Percentiles rank a stretch among this genome's conserved stretches.
Conservation (phyloP, 768 basidiomycete species). For the Clathrus columnatus region DNA sequence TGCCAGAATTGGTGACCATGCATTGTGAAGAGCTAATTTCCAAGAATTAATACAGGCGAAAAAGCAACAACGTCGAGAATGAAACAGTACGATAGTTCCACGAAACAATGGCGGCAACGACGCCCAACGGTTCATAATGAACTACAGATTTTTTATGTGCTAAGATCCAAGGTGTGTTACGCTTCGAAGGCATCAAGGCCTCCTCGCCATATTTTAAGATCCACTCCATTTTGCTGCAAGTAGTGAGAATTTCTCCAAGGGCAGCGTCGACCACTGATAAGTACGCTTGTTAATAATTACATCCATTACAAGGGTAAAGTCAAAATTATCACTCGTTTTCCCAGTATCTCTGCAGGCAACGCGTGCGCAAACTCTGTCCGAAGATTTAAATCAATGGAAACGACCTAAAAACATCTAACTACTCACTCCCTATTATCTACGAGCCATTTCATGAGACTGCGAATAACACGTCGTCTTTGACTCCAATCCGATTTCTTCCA, state of each 20-base stretch:
- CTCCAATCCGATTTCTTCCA: slow-evolving; percentile 74
- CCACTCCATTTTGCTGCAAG: slow-evolving; percentile 92
- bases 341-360: slow-evolving; percentile 92
- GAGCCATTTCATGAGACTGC: slow-evolving; percentile 86
- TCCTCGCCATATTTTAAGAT: slow-evolving; percentile 78
- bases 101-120: slow-evolving; percentile 86
- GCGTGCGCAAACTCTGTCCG: slow-evolving; percentile 55
- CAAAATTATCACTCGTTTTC: slow-evolving; percentile 66
- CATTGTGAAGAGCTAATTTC: slow-evolving; percentile 78
- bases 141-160: slow-evolving; percentile 72
- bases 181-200: slow-evolving; percentile 61
- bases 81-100: slow-evolving; percentile 82
- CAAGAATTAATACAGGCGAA: slow-evolving; percentile 1
- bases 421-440: slow-evolving; percentile 72
- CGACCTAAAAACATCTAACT: not conserved
- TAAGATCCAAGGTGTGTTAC: slow-evolving; percentile 59
- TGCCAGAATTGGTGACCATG: slow-evolving; percentile 89
- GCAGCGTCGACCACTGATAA: slow-evolving; percentile 81
- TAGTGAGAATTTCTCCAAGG: slow-evolving; percentile 91
- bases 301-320: not conserved
- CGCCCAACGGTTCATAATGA: slow-evolving; percentile 85
- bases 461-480: slow-evolving; percentile 72
- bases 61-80: not conserved
- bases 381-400: too few species aligned
- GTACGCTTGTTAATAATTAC: slow-evolving; percentile 5